Percentiles rank a stretch among this genome's conserved stretches.
Evolutionary conservation across 2,329 filamentous ascomycete genomes (phyloP).

Genomic region (Cercospora sp.): DNA sequence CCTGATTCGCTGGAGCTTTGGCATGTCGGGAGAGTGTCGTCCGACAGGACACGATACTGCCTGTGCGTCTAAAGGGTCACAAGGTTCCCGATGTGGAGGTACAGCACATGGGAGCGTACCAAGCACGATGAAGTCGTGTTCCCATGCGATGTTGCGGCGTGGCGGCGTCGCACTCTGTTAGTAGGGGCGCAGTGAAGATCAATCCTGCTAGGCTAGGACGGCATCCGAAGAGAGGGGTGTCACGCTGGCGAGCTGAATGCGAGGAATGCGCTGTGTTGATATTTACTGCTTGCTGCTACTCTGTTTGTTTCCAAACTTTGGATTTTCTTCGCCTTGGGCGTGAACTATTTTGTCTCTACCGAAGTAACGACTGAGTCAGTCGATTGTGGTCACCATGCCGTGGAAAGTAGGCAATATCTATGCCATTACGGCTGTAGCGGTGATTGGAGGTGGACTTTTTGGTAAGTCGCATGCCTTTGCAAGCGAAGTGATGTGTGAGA

Average conservation of each 20-base stretch:
- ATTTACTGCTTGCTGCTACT: neutral
- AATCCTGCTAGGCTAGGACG: neutral
- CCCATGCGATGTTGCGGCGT: neutral
- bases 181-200: neutral
- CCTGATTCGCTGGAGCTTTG: neutral
- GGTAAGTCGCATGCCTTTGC: conserved; percentile 8
- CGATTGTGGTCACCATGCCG: neutral
- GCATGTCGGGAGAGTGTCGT: neutral
- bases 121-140: neutral
- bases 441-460: conserved; percentile 67
- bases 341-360: neutral
- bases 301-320: neutral
- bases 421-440: conserved; percentile 56
- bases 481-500: neutral
- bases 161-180: neutral
- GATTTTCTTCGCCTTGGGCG: neutral
- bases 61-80: neutral
- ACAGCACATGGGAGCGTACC: neutral
- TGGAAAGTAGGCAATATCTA: conserved; percentile 55
- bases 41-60: neutral
- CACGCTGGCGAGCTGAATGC: neutral
- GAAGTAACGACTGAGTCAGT: neutral
- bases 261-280: neutral
- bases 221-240: neutral
- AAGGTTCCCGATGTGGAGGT: neutral